Conservation (phyloP, 108 stramenopile species). For the Schizochytrium sp. region DNA sequence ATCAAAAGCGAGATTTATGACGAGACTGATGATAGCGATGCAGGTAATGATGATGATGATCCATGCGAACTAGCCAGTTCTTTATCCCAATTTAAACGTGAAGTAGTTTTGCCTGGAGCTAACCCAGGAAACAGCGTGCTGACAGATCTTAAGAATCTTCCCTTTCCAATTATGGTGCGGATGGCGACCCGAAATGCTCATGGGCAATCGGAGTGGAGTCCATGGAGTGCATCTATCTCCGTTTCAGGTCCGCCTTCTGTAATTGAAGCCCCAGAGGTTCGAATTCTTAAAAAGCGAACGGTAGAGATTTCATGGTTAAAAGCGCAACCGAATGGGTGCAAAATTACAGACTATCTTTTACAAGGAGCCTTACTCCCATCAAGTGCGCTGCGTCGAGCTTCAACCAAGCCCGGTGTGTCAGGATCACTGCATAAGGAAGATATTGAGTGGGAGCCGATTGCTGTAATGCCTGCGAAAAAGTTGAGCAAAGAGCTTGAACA, state of each 20-base stretch:
- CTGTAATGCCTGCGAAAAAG: slow-evolving; percentile 32
- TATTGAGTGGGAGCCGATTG: slow-evolving; percentile 33
- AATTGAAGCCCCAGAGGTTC: not conserved
- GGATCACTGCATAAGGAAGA: not conserved
- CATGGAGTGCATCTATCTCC: not conserved
- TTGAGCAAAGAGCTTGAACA: not conserved
- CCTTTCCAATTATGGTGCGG: not conserved
- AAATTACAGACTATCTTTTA: slow-evolving; percentile 6
- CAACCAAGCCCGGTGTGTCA: not conserved
- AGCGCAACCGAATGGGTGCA: slow-evolving; percentile 20
- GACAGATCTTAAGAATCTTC: not conserved
- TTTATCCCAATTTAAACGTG: too few relatives aligned
- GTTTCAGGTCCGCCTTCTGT: not conserved
- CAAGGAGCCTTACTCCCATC: slow-evolving; percentile 12
- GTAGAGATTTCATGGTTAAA: slow-evolving; percentile 22
- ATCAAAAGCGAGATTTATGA: not conserved
- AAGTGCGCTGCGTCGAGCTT: not conserved
- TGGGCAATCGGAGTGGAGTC: not conserved
- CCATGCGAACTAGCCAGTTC: not conserved
- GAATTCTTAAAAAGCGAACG: not conserved
- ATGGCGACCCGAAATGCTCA: not conserved
- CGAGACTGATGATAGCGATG: not conserved
- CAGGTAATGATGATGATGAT: not conserved
- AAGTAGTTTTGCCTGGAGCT: not conserved
- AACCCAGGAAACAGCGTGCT: not conserved